Evolutionary conservation across 2,329 filamentous ascomycete species (phyloP), one percentile per base, ranked within the genome.

Genomic region (Trichophaea hybrida): DNA sequence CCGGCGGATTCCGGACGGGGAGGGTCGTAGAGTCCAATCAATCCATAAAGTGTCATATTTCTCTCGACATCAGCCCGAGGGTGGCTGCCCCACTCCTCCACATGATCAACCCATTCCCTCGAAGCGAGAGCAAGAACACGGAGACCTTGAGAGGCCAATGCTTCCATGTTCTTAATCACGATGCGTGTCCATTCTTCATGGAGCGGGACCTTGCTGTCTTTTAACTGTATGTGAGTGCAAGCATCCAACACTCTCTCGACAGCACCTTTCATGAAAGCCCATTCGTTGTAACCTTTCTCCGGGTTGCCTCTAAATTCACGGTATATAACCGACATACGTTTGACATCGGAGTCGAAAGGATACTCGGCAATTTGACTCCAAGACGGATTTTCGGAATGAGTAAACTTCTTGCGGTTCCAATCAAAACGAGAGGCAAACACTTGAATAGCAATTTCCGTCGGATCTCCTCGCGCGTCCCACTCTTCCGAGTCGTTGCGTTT

Each of bases 21-120:
- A 2, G 88, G 88, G 66, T 94, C 88, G 69, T 93, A 91, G 64
- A 94, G 84, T 59, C 88, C 88, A 53, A 86, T 83, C 7, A 95
- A 78, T n/a, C 89, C 90, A 12, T 87, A 79, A 62, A 94, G 86
- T 2, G 77, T 78, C 35, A 95, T 79, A 34, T 80, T 76, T 38
- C 75, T 74, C 69, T 94, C 88, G 12, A 91, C 78, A 4, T 77
- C 73, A 5, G 75, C 73, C 5, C 88, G 85, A 5, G 78, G 72
- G 8, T 77, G 69, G 37, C 78, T 73, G 53, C 75, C 71, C 55
- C 71, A 73, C 38, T 77, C 72, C 15, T 72, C 71, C n/a, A 72
- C 62, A 5, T 59, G 44, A 12, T 67, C 60, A 70, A 66, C 71
- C 54, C 69, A 70, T 35, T 69, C 69, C 63, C 75, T 76, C 65